Base-by-base conservation (phyloP, 257 asterid species). In the Solanum chmielewskii region DNA sequence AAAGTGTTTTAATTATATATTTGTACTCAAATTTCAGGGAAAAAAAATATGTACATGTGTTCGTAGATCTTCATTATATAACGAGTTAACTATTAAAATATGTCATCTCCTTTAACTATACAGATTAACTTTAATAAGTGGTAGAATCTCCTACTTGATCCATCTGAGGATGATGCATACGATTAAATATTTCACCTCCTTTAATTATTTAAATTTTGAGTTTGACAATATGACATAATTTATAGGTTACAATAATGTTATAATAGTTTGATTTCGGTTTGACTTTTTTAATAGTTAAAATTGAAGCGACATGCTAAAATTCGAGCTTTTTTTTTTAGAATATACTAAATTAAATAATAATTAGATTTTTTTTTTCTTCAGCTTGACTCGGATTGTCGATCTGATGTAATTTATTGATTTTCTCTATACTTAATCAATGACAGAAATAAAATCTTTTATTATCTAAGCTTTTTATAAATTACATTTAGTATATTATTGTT, bases 301-400 rank as follows among this genome's bases (percentile, higher is more conserved):
- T 14, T 18, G 4, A 69, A 29, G 5, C n/a, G 3, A 14, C 0
- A 3, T n/a, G 20, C 42, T 1, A 31, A 7, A 7, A 2, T 7
- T 15, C 7, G 1, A 3, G 1, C 0, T 29, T 27, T 3, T 60
- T 23, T 41, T 52, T 27, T 13, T n/a, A 13, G 0, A 0, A 0
- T 2, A 52, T 52, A 56, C 4, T 7, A 7, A 27, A 27, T 29
- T 20, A 7, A 68, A 27, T 0, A 29, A 68, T 68, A 29, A 21
- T 27, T 1, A 15, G 0, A 18, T 56, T 56, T 14, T 29, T 2
- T 15, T 69, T 69, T 29, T 29, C 5, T 27, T 11, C 12, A 3
- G 9, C 3, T 27, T 68, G 37, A 68, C 5, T 68, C 1, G 5
- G 2, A 8, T 29, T 15, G 2, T 69, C 6, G 20, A 27, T 66